Base-by-base conservation (phyloP, 345 rosid genomes). In the Brassica rapa region DNA sequence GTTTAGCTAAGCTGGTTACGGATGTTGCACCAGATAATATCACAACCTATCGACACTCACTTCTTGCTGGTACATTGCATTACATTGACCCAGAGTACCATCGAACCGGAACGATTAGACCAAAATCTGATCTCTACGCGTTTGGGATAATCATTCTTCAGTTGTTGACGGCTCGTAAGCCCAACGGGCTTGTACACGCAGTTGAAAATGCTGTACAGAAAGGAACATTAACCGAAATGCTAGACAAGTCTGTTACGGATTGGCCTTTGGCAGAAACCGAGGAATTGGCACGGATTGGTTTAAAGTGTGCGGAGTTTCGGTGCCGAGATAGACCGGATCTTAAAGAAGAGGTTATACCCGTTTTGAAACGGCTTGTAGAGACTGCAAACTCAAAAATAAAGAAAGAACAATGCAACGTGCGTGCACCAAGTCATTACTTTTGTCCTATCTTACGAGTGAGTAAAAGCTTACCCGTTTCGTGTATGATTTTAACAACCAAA, bases 271-370 rank as follows among this genome's bases (percentile, higher is more conserved):
- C 85, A 16, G 94, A 91, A 87, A 71, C 91, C 4, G 86, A 88
- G 72, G 91, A 93, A 73, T 76, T 93, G 79, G 96, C 91, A 63
- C 81, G 77, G 37, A 59, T 88, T 32, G 96, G 91, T 55, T 83
- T 91, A 68, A 86, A 86, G 32, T 94, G 97, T 79, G 85, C 90
- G 0, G 86, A 79, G 24, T 89, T 90, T 69, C 82, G 93, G 65
- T 94, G 98, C 80, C 83, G 97, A 81, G 98, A 94, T 66, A 86
- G 93, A 80, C 98, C 96, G n/a, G 97, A 91, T 86, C 93, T 91
- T 70, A 86, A 91, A 46, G 80, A 60, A 1, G 92, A 90, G 81
- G 89, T 94, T 49, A 83, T 91, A 72, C 98, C 97, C 12, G 77
- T 83, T 83, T 93, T 94, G 63, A 86, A 83, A 86, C 88, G 85